A percentile compares a stretch with the other conserved stretches of the same genome.
phyloP scores from a whole-genome alignment of 2,329 filamentous ascomycete genomes.

The Hymenoscyphus infarciens region DNA sequence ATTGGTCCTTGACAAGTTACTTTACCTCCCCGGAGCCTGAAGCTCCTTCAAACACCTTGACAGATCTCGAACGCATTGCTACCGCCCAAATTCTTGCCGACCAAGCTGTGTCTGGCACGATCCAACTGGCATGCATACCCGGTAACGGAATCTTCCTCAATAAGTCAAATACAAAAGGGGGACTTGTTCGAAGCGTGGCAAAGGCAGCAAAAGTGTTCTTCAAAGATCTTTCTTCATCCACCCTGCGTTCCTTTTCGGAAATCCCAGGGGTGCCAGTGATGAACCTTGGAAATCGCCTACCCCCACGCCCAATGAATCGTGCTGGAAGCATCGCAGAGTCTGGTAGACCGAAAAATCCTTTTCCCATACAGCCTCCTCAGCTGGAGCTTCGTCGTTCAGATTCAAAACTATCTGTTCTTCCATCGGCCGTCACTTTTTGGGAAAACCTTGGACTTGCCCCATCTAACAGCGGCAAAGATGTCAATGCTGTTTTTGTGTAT shows the following conservation, averaged over 20 bases:
- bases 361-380: conserved; percentile 64
- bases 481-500: conserved; percentile 67
- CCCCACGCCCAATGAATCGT: conserved; percentile 32
- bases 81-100: conserved; percentile 70
- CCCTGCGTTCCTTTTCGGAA: conserved; percentile 50
- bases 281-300: conserved; percentile 48
- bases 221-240: conserved; percentile 40
- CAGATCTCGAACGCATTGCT: conserved; percentile 60
- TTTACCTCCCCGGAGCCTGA: conserved; percentile 57
- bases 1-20: conserved; percentile 48
- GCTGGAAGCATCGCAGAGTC: conserved; percentile 19
- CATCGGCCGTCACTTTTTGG: conserved; percentile 75
- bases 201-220: conserved; percentile 44
- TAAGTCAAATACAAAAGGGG: conserved; percentile 26
- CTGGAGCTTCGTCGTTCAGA: conserved; percentile 70
- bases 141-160: conserved; percentile 11
- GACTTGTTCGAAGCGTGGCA: conserved; percentile 43
- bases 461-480: conserved; percentile 65
- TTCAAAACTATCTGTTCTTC: conserved; percentile 66
- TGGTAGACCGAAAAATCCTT: conserved; percentile 50
- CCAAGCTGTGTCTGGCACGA: conserved; percentile 56
- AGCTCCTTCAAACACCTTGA: conserved; percentile 28
- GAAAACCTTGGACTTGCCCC: conserved; percentile 74
- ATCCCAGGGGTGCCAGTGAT: conserved; percentile 54
- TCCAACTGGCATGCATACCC: conserved; percentile 29